Evolutionary conservation across 768 basidiomycete genomes (phyloP), one percentile per base, ranked within the genome.

Genomic region (Leccinum boreale): DNA sequence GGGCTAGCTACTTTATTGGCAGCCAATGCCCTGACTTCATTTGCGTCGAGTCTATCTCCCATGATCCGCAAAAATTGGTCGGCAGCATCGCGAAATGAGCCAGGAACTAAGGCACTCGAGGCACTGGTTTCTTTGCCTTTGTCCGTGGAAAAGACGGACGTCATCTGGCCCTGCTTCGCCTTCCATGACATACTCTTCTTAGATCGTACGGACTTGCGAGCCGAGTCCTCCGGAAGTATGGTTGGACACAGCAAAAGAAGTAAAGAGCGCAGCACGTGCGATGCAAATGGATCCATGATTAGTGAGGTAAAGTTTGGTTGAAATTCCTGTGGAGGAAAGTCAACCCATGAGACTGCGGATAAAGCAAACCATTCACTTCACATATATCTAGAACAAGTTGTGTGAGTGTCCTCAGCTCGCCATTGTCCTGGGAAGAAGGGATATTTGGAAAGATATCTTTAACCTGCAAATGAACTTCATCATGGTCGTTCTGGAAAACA

Each of bases 171-270:
- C 59, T 92, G 91, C 53, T 82, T 85, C 49, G 85, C 83, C 67
- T 94, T 92, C 84, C 88, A 96, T 14, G 85, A 81, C 1, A 83
- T 80, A 59, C 89, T 92, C 73, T 89, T 92, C 70, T 91, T 96
- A 11, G 92, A 94, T n/a, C 94, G 83, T 31, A 92, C 60, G 29
- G 75, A 69, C 10, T 77, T 75, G 31, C 67, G 68, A 52, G 67
- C 65, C 23, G 79, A 59, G 26, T 74, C 78, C 4, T 73, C 73
- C 14, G 75, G 61, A 4, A 81, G 77, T 2, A 83, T 66, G 28
- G 77, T 73, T 0, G 92, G 90, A 14, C 84, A 85, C n/a, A 97
- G 77, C 45, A 97, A 78, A 5, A 88, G 68, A 14, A 98, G 80
- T 3, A 98, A 73, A 23, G 88, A 84, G 36, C 95, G 87, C 48